A percentile compares a stretch with the other conserved stretches of the same genome.
phyloP scores from a whole-genome alignment of 257 asterid genomes.

The Schizonepeta tenuifolia region DNA sequence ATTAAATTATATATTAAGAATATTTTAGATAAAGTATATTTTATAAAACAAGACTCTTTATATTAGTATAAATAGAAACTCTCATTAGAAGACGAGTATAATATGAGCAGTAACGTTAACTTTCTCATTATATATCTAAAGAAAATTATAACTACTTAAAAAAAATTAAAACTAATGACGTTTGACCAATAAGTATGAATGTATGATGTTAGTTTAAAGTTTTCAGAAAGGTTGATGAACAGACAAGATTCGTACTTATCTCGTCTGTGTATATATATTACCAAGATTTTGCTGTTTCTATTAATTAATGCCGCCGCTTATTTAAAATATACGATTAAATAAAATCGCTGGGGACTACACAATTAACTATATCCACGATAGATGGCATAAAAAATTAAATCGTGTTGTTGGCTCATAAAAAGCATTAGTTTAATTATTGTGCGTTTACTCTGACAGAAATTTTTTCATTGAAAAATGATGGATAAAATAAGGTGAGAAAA shows the following conservation, averaged over 20 bases:
- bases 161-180: not conserved
- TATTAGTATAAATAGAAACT: too few relatives aligned
- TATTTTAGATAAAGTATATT: too few relatives aligned
- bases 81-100: too few relatives aligned
- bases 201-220: conserved; percentile 11
- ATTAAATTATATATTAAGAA: too few relatives aligned
- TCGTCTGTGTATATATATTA: conserved; percentile 34
- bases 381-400: not conserved
- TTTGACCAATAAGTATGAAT: not conserved
- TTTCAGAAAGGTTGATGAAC: conserved; percentile 23
- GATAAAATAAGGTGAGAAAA: too few relatives aligned
- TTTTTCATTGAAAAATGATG: too few relatives aligned
- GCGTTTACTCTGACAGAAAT: too few relatives aligned
- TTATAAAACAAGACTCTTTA: too few relatives aligned
- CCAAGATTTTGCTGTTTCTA: conserved; percentile 36
- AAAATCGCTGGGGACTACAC: conserved; percentile 26
- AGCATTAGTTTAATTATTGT: not conserved
- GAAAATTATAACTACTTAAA: too few relatives aligned
- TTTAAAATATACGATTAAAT: conserved; percentile 11
- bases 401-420: not conserved
- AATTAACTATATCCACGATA: conserved; percentile 5
- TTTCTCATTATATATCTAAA: too few relatives aligned
- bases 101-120: too few relatives aligned
- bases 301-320: conserved; percentile 31
- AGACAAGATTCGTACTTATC: conserved; percentile 45